A percentile compares a stretch with the other conserved stretches of the same genome.
Evolutionary conservation across 192 early-diverging fungal species (phyloP).

Genomic region (Gonapodya sp.): DNA sequence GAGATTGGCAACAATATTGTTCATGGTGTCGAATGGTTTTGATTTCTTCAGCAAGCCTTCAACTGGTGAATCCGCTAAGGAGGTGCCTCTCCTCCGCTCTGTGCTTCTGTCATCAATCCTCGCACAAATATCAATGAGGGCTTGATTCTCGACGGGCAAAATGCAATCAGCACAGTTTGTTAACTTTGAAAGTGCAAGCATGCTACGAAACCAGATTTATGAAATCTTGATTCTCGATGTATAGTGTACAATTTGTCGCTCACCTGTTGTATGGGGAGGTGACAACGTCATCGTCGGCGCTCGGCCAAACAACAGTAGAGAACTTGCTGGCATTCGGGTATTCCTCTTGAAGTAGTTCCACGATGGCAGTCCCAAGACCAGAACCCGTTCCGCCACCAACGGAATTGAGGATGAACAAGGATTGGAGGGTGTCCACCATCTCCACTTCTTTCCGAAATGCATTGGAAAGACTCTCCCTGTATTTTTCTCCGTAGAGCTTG

Average conservation of each 20-base stretch:
- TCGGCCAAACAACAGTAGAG: constrained; percentile 27
- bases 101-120: constrained; percentile 17
- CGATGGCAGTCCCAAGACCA: constrained; percentile 41
- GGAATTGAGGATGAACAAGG: constrained; percentile 38
- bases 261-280: constrained; percentile 49
- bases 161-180: constrained; percentile 36
- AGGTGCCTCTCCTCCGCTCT: neutral
- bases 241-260: neutral
- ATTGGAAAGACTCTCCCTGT: constrained; percentile 30
- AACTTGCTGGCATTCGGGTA: constrained; percentile 21
- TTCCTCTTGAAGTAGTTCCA: constrained; percentile 27
- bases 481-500: constrained; percentile 30
- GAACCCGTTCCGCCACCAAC: constrained; percentile 50
- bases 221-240: constrained; percentile 8
- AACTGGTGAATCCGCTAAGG: constrained; percentile 14
- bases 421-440: constrained; percentile 40
- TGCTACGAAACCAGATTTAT: constrained; percentile 16
- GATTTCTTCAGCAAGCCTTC: constrained; percentile 11
- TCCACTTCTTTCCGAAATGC: constrained; percentile 36
- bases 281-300: constrained; percentile 41
- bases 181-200: constrained; percentile 33
- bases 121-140: constrained; percentile 34
- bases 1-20: constrained; percentile 48
- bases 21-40: constrained; percentile 40
- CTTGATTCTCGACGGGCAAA: constrained; percentile 45